phyloP scores from a whole-genome alignment of 768 basidiomycete species.

The Suillus clintonianus region DNA sequence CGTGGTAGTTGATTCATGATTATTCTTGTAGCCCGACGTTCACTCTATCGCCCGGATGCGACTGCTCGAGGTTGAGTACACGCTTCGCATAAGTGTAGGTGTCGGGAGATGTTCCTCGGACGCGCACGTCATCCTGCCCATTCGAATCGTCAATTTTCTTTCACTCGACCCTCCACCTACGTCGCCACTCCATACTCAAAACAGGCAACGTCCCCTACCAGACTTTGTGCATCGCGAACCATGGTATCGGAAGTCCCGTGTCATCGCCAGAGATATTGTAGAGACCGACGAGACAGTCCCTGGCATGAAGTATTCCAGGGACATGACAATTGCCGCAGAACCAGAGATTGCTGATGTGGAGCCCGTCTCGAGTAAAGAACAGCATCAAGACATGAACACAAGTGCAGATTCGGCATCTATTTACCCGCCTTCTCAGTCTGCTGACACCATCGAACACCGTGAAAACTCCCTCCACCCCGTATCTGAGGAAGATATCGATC shows the following conservation, averaged over 20 bases:
- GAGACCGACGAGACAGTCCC: slow-evolving; percentile 27
- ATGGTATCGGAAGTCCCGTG: slow-evolving; percentile 32
- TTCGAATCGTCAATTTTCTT: slow-evolving; percentile 79
- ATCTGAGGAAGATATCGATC: slow-evolving; percentile 32
- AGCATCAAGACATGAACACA: neutral
- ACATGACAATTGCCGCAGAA: slow-evolving; percentile 28
- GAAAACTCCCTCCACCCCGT: slow-evolving; percentile 1
- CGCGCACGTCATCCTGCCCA: slow-evolving; percentile 69
- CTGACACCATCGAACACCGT: slow-evolving; percentile 18
- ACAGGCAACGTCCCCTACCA: slow-evolving; percentile 20
- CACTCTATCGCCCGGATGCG: slow-evolving; percentile 67
- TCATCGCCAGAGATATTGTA: slow-evolving; percentile 8
- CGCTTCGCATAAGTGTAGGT: slow-evolving; percentile 62
- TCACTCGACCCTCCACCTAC: slow-evolving; percentile 81
- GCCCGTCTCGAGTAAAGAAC: slow-evolving; percentile 9
- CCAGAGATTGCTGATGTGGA: slow-evolving; percentile 11
- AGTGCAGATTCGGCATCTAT: slow-evolving; percentile 24
- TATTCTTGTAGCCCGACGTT: slow-evolving; percentile 57
- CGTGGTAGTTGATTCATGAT: slow-evolving; percentile 3
- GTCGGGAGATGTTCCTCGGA: slow-evolving; percentile 62
- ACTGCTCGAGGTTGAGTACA: slow-evolving; percentile 78
- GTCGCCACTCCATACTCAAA: slow-evolving; percentile 23
- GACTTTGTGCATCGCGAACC: slow-evolving; percentile 22
- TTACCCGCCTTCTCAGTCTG: slow-evolving; percentile 29
- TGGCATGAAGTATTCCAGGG: slow-evolving; percentile 33